Evolutionary conservation across 2,329 filamentous ascomycete species (phyloP), one percentile per base, ranked within the genome.

Genomic region (Aspergillus nomiae): DNA sequence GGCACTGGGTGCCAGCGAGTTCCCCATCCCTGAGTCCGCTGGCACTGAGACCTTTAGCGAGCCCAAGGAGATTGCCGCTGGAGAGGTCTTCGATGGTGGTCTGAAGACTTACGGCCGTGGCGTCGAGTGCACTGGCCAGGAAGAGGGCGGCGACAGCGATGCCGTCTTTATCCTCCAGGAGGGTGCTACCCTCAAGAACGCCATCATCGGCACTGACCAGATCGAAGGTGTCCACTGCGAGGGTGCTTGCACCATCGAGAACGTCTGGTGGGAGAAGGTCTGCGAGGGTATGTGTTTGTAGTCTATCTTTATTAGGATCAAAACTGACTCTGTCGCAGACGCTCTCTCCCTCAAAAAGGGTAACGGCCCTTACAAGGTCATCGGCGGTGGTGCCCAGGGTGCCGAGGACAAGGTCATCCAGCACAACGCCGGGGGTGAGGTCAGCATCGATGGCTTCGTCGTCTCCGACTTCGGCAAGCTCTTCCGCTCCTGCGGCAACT

Each of bases 401-500:
- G 74, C 74, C 48, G 67, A 70, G 5, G 75, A 77, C 69, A 76
- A 77, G 64, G 74, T 77, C 55, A 69, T 76, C 61, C 75, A 76
- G 63, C 73, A 75, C 69, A 77, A 78, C 64, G 73, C 73, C 50
- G 67, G 64, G 28, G 74, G 74, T 41, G 74, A 70, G 21, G 69
- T 74, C 59, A 70, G 56, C 60, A 67, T 78, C 60, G 74, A 77
- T 54, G 76, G 76, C 65, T 81, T 79, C 69, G 76, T 74, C 36
- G 75, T 76, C 34, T 72, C 75, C 51, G 73, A 80, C 70, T 74
- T 77, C 51, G 78, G 78, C 63, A 80, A 80, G 71, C 67, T 83
- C 55, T 83, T 82, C 75, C 80, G 82, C 63, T 76, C 77, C 54
- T 84, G 82, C 71, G 82, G 82, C n/a, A 79, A 79, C 74, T 82